Evolutionary conservation across 73 alveolate genomes (phyloP), one percentile per base, ranked within the genome.

Genomic region (Durusdinium trenchii): DNA sequence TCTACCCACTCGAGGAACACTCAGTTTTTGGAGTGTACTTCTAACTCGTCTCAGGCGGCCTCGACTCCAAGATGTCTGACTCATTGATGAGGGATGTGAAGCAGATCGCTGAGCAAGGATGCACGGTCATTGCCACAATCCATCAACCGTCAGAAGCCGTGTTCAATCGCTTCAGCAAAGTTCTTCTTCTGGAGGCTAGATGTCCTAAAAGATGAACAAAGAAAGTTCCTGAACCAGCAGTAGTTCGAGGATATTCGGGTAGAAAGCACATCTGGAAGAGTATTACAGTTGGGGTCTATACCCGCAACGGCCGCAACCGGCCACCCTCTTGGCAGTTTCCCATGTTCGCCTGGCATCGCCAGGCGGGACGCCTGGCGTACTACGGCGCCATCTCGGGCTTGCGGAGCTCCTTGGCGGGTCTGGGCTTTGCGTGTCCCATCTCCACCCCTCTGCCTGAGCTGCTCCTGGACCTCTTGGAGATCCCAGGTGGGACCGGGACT

Each of bases 51-150:
- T n/a, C n/a, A n/a, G n/a, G n/a, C n/a, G n/a, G n/a, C n/a, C n/a
- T n/a, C n/a, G 96, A 89, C 86, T 89, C 96, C 32, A 89, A 89
- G 96, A 89, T 89, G 96, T 89, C 96, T 38, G 96, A 89, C 86
- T 89, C 96, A 40, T 32, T 89, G 45, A 89, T 89, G 96, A 89
- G 43, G n/a, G 96, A 89, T 23, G 96, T 89, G 57, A 89, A 89
- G 73, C 52, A 51, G 6, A 43, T 94, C 57, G 73, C 99, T 42
- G 35, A 54, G 51, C 67, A 73, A 51, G 99, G 99, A 40, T 78
- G 99, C 84, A 94, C 99, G 2, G 92, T 73, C 30, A 51, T 94
- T 6, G 87, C 92, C 45, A 75, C 93, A 54, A 75, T 94, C 93
- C 99, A 94, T 83, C 99, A 94, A 64, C 99, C 99, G 3, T 94